These are phyloP conservation scores for Hyphopichia khmerensis DNA, from an alignment of 1,139 yeast species.

Conservation along the genomic window DNA sequence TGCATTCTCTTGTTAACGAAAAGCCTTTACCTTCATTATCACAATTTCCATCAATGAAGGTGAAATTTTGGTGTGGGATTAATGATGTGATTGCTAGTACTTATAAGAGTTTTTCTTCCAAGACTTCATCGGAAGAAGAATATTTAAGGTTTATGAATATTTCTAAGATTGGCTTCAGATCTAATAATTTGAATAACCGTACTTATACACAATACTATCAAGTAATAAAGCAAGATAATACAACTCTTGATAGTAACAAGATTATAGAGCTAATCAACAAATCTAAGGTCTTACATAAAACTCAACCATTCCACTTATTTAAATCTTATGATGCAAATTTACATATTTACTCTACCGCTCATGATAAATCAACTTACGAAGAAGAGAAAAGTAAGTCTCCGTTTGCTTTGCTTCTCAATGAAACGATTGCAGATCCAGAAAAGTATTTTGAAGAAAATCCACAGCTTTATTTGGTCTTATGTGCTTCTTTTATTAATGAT, in stretches of 20 bases:
- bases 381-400: conserved; percentile 62
- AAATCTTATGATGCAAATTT: conserved; percentile 41
- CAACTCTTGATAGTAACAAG: conserved; percentile 21
- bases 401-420: conserved; percentile 65
- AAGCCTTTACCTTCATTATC: conserved; percentile 59
- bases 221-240: conserved; percentile 12
- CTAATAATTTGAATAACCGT: conserved; percentile 7
- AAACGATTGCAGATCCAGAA: conserved; percentile 21
- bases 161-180: conserved; percentile 24
- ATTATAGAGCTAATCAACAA: conserved; percentile 70
- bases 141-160: conserved; percentile 28
- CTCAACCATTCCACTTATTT: conserved; percentile 85
- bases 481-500: conserved; percentile 27
- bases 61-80: conserved; percentile 68
- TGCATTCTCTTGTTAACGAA: conserved; percentile 88
- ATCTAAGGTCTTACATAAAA: conserved; percentile 74
- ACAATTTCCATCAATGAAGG: conserved; percentile 66
- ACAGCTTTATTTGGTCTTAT: conserved; percentile 24
- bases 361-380: conserved; percentile 59
- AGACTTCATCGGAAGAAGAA: conserved; percentile 13
- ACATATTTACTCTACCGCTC: conserved; percentile 74
- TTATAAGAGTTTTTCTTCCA: conserved; percentile 30
- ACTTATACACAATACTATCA: conserved; percentile 23
- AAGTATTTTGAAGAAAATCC: conserved; percentile 25
- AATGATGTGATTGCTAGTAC: conserved; percentile 50